These are phyloP conservation scores for Boletellus sp. DNA, from an alignment of 768 basidiomycete species.

Conservation along the genomic window DNA sequence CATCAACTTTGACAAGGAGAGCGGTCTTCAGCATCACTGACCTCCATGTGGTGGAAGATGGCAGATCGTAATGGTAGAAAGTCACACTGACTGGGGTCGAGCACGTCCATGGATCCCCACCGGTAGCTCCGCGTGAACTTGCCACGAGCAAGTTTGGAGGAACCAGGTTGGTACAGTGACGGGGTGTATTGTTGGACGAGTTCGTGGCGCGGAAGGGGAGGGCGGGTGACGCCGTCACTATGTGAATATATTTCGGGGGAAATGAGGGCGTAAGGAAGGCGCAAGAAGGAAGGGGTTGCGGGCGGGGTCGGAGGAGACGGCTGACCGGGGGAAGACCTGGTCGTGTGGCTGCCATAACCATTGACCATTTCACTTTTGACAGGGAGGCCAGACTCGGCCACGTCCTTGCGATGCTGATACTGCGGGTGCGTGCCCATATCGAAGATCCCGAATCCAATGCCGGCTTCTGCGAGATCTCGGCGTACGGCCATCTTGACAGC, in stretches of 20 bases:
- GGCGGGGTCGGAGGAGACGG: constrained; percentile 70
- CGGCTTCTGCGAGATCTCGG: constrained; percentile 76
- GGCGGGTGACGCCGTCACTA: constrained; percentile 69
- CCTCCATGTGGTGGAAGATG: constrained; percentile 87
- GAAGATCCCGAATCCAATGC: constrained; percentile 88
- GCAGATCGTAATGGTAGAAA: constrained; percentile 73
- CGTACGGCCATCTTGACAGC: constrained; percentile 78
- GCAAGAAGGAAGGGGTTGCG: constrained; percentile 53
- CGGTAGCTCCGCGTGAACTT: constrained; percentile 72
- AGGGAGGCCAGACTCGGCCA: constrained; percentile 38
- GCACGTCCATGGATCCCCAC: constrained; percentile 81
- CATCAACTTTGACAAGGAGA: constrained; percentile 17
- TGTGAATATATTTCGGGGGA: constrained; percentile 83
- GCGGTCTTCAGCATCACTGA: constrained; percentile 35
- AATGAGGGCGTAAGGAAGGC: constrained; percentile 80
- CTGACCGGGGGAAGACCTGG: constrained; percentile 48
- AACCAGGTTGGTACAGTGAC: constrained; percentile 41
- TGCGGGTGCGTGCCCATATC: constrained; percentile 63
- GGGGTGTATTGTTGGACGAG: constrained; percentile 72
- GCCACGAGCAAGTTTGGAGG: constrained; percentile 49
- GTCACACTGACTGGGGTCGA: constrained; percentile 78
- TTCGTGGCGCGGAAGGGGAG: constrained; percentile 61
- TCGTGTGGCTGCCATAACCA: constrained; percentile 47
- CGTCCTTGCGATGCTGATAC: constrained; percentile 42
- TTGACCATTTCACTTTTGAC: constrained; percentile 53